A percentile compares a stretch with the other conserved stretches of the same genome.
Conservation (phyloP, 108 stramenopile species). For the Fragilaria crotonensis region DNA sequence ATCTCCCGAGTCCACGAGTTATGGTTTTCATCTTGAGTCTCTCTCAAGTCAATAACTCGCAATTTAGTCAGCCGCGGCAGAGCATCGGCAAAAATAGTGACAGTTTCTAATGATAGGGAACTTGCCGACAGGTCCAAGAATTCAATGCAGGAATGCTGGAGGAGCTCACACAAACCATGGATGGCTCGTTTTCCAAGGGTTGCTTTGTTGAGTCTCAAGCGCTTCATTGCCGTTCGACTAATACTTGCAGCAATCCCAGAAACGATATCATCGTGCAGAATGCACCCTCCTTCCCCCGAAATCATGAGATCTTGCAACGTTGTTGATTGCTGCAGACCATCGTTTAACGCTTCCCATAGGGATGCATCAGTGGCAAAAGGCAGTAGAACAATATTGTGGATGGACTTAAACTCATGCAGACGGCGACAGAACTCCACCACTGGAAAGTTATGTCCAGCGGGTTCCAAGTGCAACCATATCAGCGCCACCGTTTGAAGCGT, state of each 20-base stretch:
- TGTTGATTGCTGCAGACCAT: not conserved
- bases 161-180: not conserved
- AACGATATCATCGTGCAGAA: not conserved
- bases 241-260: not conserved
- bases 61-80: not conserved
- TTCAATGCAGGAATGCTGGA: not conserved
- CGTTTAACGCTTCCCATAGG: not conserved
- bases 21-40: not conserved
- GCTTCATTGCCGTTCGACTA: not conserved
- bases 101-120: not conserved
- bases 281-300: not conserved
- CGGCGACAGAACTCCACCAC: not conserved
- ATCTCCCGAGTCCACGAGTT: not conserved
- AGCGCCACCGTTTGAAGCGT: not conserved
- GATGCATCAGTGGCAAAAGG: not conserved
- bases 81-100: not conserved
- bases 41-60: not conserved
- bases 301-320: not conserved
- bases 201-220: not conserved
- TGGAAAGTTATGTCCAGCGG: not conserved
- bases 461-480: not conserved
- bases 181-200: not conserved
- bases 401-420: not conserved
- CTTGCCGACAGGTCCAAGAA: not conserved
- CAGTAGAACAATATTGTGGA: not conserved